phyloP scores from a whole-genome alignment of 2,329 filamentous ascomycete species.

The Ophiosphaerella narmari region DNA sequence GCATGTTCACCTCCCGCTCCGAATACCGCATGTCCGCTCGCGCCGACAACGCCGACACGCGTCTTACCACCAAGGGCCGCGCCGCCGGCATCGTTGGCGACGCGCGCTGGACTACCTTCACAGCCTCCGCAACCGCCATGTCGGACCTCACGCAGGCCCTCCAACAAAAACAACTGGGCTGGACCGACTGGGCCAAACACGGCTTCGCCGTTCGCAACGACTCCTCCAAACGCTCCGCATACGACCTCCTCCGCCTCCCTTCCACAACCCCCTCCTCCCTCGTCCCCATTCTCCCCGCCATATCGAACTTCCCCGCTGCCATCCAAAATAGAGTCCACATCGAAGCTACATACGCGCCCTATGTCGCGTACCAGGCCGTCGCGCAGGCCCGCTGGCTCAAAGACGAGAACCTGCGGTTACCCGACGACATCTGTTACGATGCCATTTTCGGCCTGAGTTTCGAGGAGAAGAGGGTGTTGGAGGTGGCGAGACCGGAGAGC shows the following conservation, averaged over 20 bases:
- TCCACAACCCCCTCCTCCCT: conserved; percentile 63
- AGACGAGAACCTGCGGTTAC: conserved; percentile 77
- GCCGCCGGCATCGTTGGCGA: conserved; percentile 79
- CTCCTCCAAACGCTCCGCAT: conserved; percentile 69
- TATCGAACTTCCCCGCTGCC: conserved; percentile 58
- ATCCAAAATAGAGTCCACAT: conserved; percentile 75
- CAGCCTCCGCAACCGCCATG: conserved; percentile 69
- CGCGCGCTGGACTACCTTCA: conserved; percentile 73
- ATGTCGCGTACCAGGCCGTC: conserved; percentile 73
- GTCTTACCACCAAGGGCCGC: conserved; percentile 79
- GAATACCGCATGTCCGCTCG: conserved; percentile 93
- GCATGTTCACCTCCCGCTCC: conserved; percentile 96
- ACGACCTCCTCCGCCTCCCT: conserved; percentile 74
- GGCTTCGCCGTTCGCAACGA: conserved; percentile 74
- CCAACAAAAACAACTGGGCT: conserved; percentile 60
- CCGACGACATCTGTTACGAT: conserved; percentile 76
- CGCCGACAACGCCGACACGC: conserved; percentile 89
- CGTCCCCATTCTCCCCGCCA: conserved; percentile 60
- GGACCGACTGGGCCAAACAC: conserved; percentile 68
- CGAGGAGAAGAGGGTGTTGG: conserved; percentile 76
- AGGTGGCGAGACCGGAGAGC: conserved; percentile 75
- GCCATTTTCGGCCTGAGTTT: conserved; percentile 73
- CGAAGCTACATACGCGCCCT: conserved; percentile 85
- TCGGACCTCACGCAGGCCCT: conserved; percentile 67
- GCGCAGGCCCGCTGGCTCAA: conserved; percentile 70